These are phyloP conservation scores for Lodderomyces oxycetoniae DNA, from an alignment of 1,139 yeast genomes.

Conservation along the genomic window DNA sequence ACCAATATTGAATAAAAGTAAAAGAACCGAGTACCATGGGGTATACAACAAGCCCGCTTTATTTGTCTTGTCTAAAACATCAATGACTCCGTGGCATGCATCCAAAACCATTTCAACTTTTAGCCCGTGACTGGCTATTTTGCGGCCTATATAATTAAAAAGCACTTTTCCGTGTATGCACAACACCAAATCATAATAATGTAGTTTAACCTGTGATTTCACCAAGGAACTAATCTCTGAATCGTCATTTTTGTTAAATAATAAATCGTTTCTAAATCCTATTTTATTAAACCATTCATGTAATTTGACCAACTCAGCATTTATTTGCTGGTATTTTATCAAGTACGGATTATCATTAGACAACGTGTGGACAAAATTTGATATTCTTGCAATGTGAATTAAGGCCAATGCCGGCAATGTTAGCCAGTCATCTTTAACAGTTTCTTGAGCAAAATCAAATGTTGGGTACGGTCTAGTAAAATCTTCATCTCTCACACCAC, in stretches of 20 bases:
- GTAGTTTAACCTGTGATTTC: constrained; percentile 37
- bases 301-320: constrained; percentile 28
- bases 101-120: constrained; percentile 31
- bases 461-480: constrained; percentile 31
- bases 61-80: constrained; percentile 30
- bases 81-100: constrained; percentile 34
- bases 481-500: constrained; percentile 39
- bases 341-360: constrained; percentile 24
- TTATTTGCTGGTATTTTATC: constrained; percentile 31
- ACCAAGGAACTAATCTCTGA: constrained; percentile 20
- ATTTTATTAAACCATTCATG: constrained; percentile 33
- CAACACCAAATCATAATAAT: constrained; percentile 38
- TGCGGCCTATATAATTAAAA: constrained; percentile 33
- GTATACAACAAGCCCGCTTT: constrained; percentile 33
- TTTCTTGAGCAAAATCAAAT: constrained; percentile 25
- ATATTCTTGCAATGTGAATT: constrained; percentile 39
- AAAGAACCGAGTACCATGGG: constrained; percentile 55
- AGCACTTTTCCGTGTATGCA: constrained; percentile 35
- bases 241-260: constrained; percentile 19
- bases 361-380: constrained; percentile 33
- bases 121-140: constrained; percentile 30
- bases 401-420: constrained; percentile 48
- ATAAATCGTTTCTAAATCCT: constrained; percentile 32
- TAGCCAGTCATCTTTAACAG: constrained; percentile 48
- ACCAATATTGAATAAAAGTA: constrained; percentile 46